Evolutionary conservation across 2,329 filamentous ascomycete species (phyloP), one percentile per base, ranked within the genome.

Genomic region (Talaromyces amestolkiae): DNA sequence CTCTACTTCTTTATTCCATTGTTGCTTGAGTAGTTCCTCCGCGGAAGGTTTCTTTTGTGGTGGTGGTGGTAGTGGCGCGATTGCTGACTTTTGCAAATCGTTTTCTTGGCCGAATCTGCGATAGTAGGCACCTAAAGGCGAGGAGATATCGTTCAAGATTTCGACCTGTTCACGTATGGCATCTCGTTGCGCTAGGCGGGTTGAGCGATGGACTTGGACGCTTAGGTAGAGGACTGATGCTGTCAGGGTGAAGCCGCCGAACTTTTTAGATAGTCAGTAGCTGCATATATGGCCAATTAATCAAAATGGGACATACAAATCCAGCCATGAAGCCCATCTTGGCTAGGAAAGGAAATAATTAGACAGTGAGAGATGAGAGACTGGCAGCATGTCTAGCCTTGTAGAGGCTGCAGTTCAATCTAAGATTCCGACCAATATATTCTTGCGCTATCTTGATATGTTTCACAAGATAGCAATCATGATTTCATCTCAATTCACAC

Each of bases 1-100:
- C 75, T 89, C 85, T 41, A 94, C 78, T 77, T 94, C 91, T 60
- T 84, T 78, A 76, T 95, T 94, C 91, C 91, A 94, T 67, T 86
- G 82, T 72, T 91, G 89, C 81, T 94, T 94, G 71, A 89, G 83
- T 41, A 86, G 81, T 74, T 93, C 90, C 63, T 87, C 74, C 59
- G 91, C 79, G 58, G 83, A 82, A 33, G 84, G 82, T 68, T 84
- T 81, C 85, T 45, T 61, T 9, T n/a, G n/a, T n/a, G n/a, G n/a
- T 6, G 27, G 27, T 27, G 27, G 27, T 31, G 66, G n/a, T 39
- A 27, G 53, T 15, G 41, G 27, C 4, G 27, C 60, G 10, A 49
- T 72, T 15, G 33, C 22, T 33, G 43, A 24, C 59, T 58, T 58
- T 19, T 35, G 41, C 31, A 49, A 33, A 19, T 43, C 35, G 27